Evolutionary conservation across 257 asterid genomes (phyloP), one percentile per base, ranked within the genome.

Genomic region (Solanum piurae): DNA sequence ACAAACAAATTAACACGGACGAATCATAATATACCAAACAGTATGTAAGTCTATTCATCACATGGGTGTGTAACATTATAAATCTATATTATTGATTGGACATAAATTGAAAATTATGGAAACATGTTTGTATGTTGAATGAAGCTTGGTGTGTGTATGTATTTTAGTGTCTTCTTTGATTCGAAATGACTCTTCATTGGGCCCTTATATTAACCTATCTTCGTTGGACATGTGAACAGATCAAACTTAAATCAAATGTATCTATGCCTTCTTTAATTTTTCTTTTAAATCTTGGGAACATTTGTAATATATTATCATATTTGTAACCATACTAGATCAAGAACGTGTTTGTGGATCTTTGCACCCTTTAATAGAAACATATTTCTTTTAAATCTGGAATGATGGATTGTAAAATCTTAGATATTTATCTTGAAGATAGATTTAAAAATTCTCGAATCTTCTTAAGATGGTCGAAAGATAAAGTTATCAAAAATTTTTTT

Each of bases 161-260:
- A 44, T 9, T 46, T 80, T 80, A 46, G 85, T 37, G 34, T 49
- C 27, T 80, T 42, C 84, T 42, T 29, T 29, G 34, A 76, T 76
- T 76, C 83, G 60, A 76, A 38, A 8, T 38, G 83, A 76, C 34
- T 76, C 23, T 38, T 44, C 84, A 16, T 42, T 44, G 85, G 68
- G 16, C 85, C 85, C 42, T 44, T 46, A 4, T 80, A 80, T 29
- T 80, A 80, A 82, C 29, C 29, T 49, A 80, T 29, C 29, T 80
- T 80, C 85, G 85, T 29, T 80, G 85, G 85, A 80, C 85, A 80
- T 52, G 68, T 80, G 44, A 80, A 80, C 18, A 20, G 14, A 44
- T 79, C 84, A 80, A 80, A 12, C 40, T 80, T 80, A n/a, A 75
- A 75, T 21, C 52, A 34, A 10, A 21, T 36, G 52, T 36, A 36